A percentile compares a stretch with the other conserved stretches of the same genome.
Evolutionary conservation across 805 yeast genomes (phyloP).

Genomic region (Lachancea cidri): DNA sequence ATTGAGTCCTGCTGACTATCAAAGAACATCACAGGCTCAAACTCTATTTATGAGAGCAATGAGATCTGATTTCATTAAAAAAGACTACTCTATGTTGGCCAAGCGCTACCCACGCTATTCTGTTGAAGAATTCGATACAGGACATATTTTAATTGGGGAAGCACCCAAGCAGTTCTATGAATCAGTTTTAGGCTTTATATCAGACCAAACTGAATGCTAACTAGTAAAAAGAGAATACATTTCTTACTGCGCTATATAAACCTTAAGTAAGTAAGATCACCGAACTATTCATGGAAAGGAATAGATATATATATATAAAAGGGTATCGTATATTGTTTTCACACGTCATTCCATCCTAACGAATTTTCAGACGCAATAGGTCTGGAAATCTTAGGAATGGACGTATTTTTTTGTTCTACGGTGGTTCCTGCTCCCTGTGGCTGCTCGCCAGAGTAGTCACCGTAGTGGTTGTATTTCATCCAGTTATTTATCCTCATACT

Average conservation of each 20-base stretch:
- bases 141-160: constrained; percentile 29
- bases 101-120: constrained; percentile 22
- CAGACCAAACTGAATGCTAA: not conserved
- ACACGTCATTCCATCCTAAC: constrained; percentile 54
- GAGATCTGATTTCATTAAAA: constrained; percentile 38
- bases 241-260: not conserved
- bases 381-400: constrained; percentile 48
- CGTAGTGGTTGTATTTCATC: constrained; percentile 29
- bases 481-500: constrained; percentile 29
- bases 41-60: constrained; percentile 42
- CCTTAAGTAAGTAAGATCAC: not conserved
- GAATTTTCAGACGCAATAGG: constrained; percentile 71
- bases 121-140: constrained; percentile 25
- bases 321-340: constrained; percentile 6
- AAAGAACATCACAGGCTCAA: constrained; percentile 23
- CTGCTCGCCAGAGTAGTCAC: constrained; percentile 13
- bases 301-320: no score
- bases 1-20: constrained; percentile 6
- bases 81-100: constrained; percentile 21
- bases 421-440: constrained; percentile 17
- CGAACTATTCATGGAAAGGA: not conserved
- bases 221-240: not conserved
- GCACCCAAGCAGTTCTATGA: constrained; percentile 19
- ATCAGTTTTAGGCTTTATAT: not conserved
- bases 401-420: constrained; percentile 8